phyloP scores from a whole-genome alignment of 192 early-diverging fungal genomes.

The Coemansia reversa region DNA sequence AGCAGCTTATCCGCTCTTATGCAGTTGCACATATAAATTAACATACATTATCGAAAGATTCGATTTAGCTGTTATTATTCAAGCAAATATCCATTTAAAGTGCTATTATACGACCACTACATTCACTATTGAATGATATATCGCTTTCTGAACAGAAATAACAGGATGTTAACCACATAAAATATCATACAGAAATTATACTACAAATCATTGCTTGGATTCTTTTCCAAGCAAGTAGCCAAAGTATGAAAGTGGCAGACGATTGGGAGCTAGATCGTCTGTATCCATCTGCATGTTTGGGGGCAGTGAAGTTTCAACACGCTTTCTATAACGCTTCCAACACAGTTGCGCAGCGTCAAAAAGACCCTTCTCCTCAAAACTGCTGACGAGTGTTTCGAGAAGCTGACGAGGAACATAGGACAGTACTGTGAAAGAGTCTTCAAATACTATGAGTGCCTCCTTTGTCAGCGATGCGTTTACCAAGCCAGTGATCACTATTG shows the following conservation, averaged over 20 bases:
- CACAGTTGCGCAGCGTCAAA: slow-evolving; percentile 31
- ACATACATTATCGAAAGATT: too few species aligned
- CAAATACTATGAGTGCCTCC: slow-evolving; percentile 44
- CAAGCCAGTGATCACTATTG: slow-evolving; percentile 27
- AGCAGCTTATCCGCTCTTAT: too few species aligned
- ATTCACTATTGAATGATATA: not conserved
- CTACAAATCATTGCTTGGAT: not conserved
- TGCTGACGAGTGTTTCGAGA: slow-evolving; percentile 25
- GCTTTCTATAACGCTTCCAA: slow-evolving; percentile 26
- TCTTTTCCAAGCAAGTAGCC: slow-evolving; percentile 18
- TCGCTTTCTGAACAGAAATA: not conserved
- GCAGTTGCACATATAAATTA: too few species aligned
- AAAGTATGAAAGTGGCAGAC: slow-evolving; percentile 35
- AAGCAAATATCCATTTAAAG: too few species aligned
- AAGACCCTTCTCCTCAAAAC: slow-evolving; percentile 22
- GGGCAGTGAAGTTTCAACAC: slow-evolving; percentile 29
- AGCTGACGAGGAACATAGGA: slow-evolving; percentile 31
- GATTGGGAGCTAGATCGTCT: slow-evolving; percentile 7
- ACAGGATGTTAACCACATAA: not conserved
- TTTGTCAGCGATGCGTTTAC: slow-evolving; percentile 10
- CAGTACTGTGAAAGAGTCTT: slow-evolving; percentile 43
- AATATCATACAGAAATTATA: not conserved
- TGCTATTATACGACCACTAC: too few species aligned
- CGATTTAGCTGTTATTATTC: too few species aligned
- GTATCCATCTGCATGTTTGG: not conserved